Conservation (phyloP, 2,329 filamentous ascomycete genomes). For the Talaromyces sp. region DNA sequence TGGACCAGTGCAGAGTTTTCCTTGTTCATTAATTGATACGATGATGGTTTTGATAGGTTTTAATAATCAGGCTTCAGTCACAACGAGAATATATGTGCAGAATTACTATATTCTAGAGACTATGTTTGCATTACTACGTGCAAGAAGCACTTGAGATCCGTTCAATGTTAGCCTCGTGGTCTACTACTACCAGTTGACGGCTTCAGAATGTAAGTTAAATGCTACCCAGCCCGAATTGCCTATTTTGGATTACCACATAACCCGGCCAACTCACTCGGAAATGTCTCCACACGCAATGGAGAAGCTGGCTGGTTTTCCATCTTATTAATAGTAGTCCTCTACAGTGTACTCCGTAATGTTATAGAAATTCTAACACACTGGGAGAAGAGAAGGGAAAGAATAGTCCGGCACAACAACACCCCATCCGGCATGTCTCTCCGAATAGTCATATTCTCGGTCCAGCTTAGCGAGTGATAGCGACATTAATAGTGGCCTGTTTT, state of each 20-base stretch:
- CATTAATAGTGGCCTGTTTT: neutral
- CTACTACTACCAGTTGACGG: no score
- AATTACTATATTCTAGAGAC: no score
- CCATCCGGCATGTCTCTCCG: no score
- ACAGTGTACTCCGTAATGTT: neutral
- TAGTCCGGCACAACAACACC: neutral
- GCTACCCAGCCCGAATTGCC: neutral
- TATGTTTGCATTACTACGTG: neutral
- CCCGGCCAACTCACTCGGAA: neutral
- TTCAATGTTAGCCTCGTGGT: no score
- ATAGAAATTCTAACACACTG: neutral
- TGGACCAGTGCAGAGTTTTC: neutral
- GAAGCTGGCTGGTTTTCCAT: neutral
- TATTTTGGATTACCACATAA: neutral
- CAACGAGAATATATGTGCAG: neutral
- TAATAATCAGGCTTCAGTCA: neutral
- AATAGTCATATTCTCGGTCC: no score
- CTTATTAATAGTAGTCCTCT: no score
- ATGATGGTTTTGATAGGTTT: neutral
- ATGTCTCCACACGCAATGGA: neutral
- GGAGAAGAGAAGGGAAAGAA: neutral
- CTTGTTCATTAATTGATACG: neutral
- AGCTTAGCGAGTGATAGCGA: no score
- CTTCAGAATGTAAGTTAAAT: neutral
- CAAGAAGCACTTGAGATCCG: no score